A percentile compares a stretch with the other conserved stretches of the same genome.
phyloP scores from a whole-genome alignment of 2,329 filamentous ascomycete genomes.

The Arthrocladium fulminans region DNA sequence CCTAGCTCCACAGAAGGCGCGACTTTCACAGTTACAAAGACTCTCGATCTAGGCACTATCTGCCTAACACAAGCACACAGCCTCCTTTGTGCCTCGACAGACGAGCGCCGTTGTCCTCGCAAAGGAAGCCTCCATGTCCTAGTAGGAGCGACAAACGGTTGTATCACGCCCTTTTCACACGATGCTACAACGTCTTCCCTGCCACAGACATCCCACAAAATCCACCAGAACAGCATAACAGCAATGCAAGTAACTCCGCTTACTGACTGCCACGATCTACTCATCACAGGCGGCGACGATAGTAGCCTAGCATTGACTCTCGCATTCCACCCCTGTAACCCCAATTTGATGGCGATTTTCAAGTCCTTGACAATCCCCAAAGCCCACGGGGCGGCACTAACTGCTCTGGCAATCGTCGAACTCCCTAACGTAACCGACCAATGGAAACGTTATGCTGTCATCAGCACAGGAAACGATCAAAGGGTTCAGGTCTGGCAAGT shows the following conservation, averaged over 20 bases:
- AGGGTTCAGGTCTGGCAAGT: conserved; percentile 38
- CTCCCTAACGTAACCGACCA: conserved; percentile 1
- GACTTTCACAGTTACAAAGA: background rate
- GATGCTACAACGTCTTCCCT: too few species aligned
- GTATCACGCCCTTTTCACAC: conserved; percentile 49
- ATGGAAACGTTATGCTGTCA: conserved; percentile 23
- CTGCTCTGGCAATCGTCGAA: conserved; percentile 29
- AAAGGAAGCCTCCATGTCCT: conserved; percentile 27
- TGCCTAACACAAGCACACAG: conserved; percentile 52
- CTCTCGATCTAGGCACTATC: conserved; percentile 52
- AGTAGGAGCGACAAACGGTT: conserved; percentile 75
- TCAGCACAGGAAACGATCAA: conserved; percentile 39
- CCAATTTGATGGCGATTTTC: conserved; percentile 14
- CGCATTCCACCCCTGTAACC: conserved; percentile 1
- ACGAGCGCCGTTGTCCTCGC: too few species aligned
- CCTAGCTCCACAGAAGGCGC: background rate
- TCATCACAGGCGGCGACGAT: conserved; percentile 81
- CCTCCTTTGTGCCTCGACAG: conserved; percentile 20
- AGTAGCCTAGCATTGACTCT: conserved; percentile 61
- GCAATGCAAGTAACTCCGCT: conserved; percentile 31
- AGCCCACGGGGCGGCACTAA: conserved; percentile 39
- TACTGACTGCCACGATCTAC: conserved; percentile 32
- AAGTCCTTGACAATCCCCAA: conserved; percentile 31
- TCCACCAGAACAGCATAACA: conserved; percentile 81
- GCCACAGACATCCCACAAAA: conserved; percentile 15